Evolutionary conservation across 1,139 yeast genomes (phyloP).

Genomic region (Blastobotrys arbuscula): DNA sequence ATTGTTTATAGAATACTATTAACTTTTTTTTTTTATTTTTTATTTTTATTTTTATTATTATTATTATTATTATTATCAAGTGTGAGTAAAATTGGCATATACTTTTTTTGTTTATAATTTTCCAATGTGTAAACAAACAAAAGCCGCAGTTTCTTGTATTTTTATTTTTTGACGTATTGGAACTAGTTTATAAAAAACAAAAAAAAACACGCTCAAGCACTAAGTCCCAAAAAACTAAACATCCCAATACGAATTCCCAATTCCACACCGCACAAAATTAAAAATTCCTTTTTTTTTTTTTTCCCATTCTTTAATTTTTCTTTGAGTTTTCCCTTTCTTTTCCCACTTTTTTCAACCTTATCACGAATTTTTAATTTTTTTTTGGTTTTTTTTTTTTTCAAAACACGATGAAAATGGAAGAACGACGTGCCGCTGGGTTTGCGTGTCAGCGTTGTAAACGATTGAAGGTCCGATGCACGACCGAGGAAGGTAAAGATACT

Average conservation of each 20-base stretch:
- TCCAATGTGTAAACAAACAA: neutral
- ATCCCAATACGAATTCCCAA: neutral
- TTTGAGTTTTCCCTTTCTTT: neutral
- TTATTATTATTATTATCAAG: too few species aligned
- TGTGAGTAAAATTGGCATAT: neutral
- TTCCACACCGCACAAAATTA: neutral
- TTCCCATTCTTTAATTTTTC: neutral
- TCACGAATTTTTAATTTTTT: neutral
- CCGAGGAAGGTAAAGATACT: neutral
- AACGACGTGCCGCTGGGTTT: constrained; percentile 7
- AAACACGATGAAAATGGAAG: constrained; percentile 1
- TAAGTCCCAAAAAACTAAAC: neutral
- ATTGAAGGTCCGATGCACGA: constrained; percentile 9
- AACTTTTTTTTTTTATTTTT: neutral
- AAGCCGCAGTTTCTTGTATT: neutral
- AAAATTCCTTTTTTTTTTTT: neutral
- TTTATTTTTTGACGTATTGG: neutral
- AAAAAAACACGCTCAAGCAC: neutral
- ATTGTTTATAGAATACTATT: constrained; percentile 1
- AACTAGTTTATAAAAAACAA: too few species aligned
- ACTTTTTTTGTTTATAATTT: neutral
- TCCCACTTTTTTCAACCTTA: neutral
- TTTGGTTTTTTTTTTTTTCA: too few species aligned
- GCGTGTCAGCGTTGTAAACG: constrained; percentile 13
- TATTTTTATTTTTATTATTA: neutral